These are phyloP conservation scores for Chionographis japonica DNA, from an alignment of 106 monocot genomes.

Conservation along the genomic window DNA sequence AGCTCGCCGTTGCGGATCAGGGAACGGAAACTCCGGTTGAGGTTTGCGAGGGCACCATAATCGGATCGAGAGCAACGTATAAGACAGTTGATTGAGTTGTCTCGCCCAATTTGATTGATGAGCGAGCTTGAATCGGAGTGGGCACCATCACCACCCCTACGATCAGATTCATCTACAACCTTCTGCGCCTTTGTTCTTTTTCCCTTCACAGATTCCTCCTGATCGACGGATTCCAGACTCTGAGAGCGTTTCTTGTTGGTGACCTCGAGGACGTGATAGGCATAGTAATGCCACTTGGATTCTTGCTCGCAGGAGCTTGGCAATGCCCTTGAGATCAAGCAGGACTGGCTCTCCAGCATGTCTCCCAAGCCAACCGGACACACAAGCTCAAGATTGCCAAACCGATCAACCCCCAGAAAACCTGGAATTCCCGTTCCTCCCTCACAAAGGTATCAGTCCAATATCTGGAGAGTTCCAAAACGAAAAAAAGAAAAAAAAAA, in stretches of 20 bases:
- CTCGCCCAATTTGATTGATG: constrained; percentile 61
- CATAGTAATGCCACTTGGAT: constrained; percentile 57
- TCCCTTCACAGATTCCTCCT: not conserved
- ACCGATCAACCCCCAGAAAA: not conserved
- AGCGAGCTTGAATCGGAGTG: constrained; percentile 46
- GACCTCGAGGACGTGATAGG: constrained; percentile 47
- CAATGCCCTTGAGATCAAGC: constrained; percentile 56
- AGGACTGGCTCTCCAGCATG: constrained; percentile 78
- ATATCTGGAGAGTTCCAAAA: not conserved
- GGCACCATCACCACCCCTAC: constrained; percentile 3
- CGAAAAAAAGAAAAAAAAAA: not conserved
- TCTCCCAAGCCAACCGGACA: not conserved
- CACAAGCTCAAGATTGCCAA: not conserved
- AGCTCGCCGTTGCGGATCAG: constrained; percentile 62
- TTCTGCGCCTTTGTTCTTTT: constrained; percentile 23
- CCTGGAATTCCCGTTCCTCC: not conserved
- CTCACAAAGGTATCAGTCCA: not conserved
- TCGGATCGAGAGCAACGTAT: constrained; percentile 59
- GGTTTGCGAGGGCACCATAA: constrained; percentile 51
- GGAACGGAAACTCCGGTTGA: constrained; percentile 54
- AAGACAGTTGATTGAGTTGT: constrained; percentile 74
- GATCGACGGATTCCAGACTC: constrained; percentile 1
- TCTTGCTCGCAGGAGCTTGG: constrained; percentile 65
- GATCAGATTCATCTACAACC: constrained; percentile 1
- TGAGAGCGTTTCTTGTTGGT: constrained; percentile 32